A percentile compares a stretch with the other conserved stretches of the same genome.
phyloP scores from a whole-genome alignment of 2,329 filamentous ascomycete species.

The Metarhizium brunneum region DNA sequence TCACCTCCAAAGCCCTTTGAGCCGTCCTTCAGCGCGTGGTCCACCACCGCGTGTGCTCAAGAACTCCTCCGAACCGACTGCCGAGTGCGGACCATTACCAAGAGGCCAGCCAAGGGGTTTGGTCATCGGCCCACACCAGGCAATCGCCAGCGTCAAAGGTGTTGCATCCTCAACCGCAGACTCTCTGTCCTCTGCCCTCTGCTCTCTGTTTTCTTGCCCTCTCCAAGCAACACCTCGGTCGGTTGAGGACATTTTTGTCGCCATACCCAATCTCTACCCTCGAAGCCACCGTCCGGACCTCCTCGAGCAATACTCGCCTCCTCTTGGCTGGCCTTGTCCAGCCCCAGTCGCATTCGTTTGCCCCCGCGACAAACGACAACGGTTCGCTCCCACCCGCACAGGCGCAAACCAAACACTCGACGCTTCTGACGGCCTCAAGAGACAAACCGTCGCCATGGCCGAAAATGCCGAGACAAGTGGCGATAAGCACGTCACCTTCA shows the following conservation, averaged over 20 bases:
- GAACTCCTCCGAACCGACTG: too few species aligned
- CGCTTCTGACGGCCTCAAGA: background rate
- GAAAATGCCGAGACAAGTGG: slow-evolving; percentile 51
- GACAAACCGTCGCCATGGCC: slow-evolving; percentile 41
- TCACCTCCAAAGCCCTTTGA: background rate
- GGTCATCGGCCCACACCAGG: background rate
- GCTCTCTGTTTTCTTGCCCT: too few species aligned
- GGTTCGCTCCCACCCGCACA: background rate
- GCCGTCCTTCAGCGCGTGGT: too few species aligned
- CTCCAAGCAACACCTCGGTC: too few species aligned
- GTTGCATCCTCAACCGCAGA: background rate
- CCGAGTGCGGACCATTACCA: background rate
- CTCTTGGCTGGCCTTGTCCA: background rate
- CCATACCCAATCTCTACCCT: background rate
- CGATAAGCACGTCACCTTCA: slow-evolving; percentile 83
- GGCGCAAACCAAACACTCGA: background rate
- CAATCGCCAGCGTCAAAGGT: background rate
- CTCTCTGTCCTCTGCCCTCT: too few species aligned
- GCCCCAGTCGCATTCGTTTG: background rate
- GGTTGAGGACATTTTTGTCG: background rate
- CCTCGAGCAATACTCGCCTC: background rate
- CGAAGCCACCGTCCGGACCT: background rate
- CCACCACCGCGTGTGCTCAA: too few species aligned
- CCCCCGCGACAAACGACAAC: background rate
- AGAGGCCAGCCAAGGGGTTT: background rate